Conservation (phyloP, 2,329 filamentous ascomycete genomes). For the Botrytis byssoidea region DNA sequence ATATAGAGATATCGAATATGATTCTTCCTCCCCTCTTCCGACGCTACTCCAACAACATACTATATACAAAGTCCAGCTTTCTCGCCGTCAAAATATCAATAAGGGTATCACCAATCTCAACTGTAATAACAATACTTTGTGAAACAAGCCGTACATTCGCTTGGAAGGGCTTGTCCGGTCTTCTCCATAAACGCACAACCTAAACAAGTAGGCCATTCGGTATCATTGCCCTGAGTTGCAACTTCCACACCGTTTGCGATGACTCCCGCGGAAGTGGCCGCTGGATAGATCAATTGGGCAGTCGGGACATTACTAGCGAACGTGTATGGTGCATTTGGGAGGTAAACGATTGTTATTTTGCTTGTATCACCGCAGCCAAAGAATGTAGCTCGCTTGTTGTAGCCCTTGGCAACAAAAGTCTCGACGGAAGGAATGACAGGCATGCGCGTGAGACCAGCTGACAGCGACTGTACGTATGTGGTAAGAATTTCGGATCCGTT, state of each 20-base stretch:
- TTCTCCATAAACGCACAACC: conserved; percentile 44
- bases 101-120: neutral
- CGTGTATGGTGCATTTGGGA: conserved; percentile 46
- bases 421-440: conserved; percentile 44
- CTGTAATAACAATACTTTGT: conserved; percentile 41
- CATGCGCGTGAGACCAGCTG: conserved; percentile 41
- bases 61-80: conserved; percentile 1
- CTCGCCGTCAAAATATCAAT: neutral
- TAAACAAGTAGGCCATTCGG: conserved; percentile 43
- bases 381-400: conserved; percentile 39
- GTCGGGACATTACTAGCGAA: conserved; percentile 39
- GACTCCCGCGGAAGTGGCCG: conserved; percentile 41
- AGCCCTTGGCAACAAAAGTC: conserved; percentile 39
- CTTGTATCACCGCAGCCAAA: conserved; percentile 44
- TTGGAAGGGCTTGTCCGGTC: conserved; percentile 38
- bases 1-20: neutral
- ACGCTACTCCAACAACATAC: neutral
- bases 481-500: conserved; percentile 45
- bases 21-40: neutral
- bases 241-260: conserved; percentile 44
- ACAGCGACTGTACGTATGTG: conserved; percentile 31
- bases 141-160: conserved; percentile 43
- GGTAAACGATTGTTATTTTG: conserved; percentile 33
- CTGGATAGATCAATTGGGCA: conserved; percentile 40
- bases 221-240: conserved; percentile 39